Base-by-base conservation (phyloP, 2,329 filamentous ascomycete genomes). In the Truncatella angustata region DNA sequence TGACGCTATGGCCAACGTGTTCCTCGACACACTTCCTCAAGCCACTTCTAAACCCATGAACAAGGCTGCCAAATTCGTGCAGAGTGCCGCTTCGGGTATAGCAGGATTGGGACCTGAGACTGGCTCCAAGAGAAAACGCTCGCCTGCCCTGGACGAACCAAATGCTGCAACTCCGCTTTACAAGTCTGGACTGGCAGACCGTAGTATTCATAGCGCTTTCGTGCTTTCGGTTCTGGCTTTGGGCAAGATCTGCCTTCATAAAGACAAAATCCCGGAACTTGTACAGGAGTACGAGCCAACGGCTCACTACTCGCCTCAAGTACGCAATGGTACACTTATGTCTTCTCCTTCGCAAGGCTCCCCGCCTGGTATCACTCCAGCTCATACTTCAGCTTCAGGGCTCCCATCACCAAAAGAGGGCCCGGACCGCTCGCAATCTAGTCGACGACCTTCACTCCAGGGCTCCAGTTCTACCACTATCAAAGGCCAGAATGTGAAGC, bases 191-290 rank as follows among this genome's bases (percentile, higher is more conserved):
- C 82, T 83, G 3, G 40, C 28, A 12, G 80, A 79, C 58, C 77
- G 86, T 49, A 90, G 87, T 6, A 84, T 94, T 14, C 81, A 85
- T 49, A 96, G 90, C 59, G 91, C 91, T 0, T 78, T 97, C 35
- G 82, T 97, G 1, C 78, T 97, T 2, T 77, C 93, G 4, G 84
- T 96, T 1, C 77, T 97, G 50, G 93, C 93, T 0, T 73, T 99
- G 5, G 94, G 94, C 16, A 91, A 91, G 63, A 88, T 97, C 11
- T 93, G 90, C 61, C 66, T 76, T 7, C 70, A 79, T 58, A 76
- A 74, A 40, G 74, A 76, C 0, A 74, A 72, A 56, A 74, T 86
- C 3, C 81, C 81, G 0, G 81, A 85, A 47, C 73, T 87, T 2
- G 77, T 88, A 6, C 77, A 75, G 14, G 77, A 82, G 53, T 69